Evolutionary conservation across 768 basidiomycete genomes (phyloP).

Genomic region (Mycena metata): DNA sequence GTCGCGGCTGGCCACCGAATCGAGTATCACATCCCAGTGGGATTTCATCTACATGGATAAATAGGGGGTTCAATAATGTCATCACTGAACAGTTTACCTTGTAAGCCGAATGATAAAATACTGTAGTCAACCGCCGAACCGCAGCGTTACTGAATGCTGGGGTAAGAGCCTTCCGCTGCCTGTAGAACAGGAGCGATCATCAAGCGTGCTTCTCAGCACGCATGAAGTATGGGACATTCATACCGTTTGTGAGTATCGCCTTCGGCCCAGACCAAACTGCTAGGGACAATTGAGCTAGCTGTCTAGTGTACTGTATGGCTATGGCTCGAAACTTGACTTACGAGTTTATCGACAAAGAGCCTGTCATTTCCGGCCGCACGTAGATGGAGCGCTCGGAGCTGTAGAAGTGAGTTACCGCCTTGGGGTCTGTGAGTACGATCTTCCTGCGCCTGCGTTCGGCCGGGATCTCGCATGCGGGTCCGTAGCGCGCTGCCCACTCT

Average conservation of each 20-base stretch:
- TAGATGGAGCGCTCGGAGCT: conserved; percentile 27
- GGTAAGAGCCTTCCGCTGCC: conserved; percentile 54
- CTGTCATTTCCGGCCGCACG: conserved; percentile 32
- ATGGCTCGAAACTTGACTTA: neutral
- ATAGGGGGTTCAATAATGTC: neutral
- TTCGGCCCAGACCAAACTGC: conserved; percentile 37
- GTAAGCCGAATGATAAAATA: conserved; percentile 59
- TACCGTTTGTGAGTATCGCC: conserved; percentile 43
- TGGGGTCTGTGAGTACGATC: conserved; percentile 41
- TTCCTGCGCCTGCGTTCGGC: conserved; percentile 18
- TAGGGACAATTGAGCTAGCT: neutral
- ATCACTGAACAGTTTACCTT: conserved; percentile 41
- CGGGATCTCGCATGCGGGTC: conserved; percentile 30
- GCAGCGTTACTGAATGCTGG: conserved; percentile 58
- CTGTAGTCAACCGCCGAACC: conserved; percentile 49
- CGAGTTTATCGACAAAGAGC: conserved; percentile 19
- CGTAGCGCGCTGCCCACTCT: conserved; percentile 36
- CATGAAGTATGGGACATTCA: neutral
- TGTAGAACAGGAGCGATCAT: neutral
- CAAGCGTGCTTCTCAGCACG: neutral
- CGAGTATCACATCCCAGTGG: conserved; percentile 33
- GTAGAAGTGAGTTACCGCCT: conserved; percentile 42
- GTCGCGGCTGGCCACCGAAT: conserved; percentile 12
- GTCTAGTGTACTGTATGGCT: too few relatives aligned
- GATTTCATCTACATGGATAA: conserved; percentile 22